Percentiles rank a stretch among this genome's conserved stretches.
These are phyloP conservation scores for Talaromyces adpressus DNA, from an alignment of 495 filamentous ascomycete species.

Conservation along the genomic window DNA sequence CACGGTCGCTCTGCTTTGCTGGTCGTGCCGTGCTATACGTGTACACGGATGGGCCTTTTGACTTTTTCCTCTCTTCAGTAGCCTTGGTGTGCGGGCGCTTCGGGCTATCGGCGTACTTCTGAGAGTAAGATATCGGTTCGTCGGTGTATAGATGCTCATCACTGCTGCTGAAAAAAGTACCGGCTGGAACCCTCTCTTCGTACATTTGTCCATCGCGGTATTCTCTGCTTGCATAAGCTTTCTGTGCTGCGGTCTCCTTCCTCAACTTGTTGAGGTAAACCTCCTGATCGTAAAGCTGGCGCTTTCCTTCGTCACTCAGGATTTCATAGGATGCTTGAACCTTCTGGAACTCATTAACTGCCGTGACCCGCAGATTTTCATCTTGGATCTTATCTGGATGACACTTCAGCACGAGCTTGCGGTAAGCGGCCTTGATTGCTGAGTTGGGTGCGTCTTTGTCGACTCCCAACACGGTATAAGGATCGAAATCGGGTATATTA, in stretches of 20 bases:
- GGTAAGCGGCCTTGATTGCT: conserved; percentile 74
- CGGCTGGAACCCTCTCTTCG: conserved; percentile 39
- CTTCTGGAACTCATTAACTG: conserved; percentile 81
- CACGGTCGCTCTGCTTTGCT: conserved; percentile 24
- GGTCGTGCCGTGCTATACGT: conserved; percentile 16
- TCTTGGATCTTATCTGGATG: conserved; percentile 95
- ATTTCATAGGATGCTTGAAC: conserved; percentile 93
- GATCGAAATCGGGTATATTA: conserved; percentile 59
- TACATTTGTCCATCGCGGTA: conserved; percentile 38
- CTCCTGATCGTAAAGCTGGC: conserved; percentile 71
- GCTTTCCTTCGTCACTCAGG: conserved; percentile 68
- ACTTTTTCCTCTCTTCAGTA: conserved; percentile 32
- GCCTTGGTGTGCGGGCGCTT: conserved; percentile 26
- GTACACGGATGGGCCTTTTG: conserved; percentile 17
- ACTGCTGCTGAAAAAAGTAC: conserved; percentile 16
- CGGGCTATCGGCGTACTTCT: conserved; percentile 36
- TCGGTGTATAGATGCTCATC: conserved; percentile 22
- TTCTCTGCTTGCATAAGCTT: conserved; percentile 29
- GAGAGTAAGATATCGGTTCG: conserved; percentile 28
- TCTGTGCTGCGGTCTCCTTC: conserved; percentile 42
- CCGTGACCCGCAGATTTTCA: conserved; percentile 55
- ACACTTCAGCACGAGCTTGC: conserved; percentile 86
- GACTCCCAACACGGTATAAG: conserved; percentile 76
- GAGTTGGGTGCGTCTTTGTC: conserved; percentile 63
- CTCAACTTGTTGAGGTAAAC: conserved; percentile 55